phyloP scores from a whole-genome alignment of 2,329 filamentous ascomycete genomes.

The Chrysoporthe puriensis region DNA sequence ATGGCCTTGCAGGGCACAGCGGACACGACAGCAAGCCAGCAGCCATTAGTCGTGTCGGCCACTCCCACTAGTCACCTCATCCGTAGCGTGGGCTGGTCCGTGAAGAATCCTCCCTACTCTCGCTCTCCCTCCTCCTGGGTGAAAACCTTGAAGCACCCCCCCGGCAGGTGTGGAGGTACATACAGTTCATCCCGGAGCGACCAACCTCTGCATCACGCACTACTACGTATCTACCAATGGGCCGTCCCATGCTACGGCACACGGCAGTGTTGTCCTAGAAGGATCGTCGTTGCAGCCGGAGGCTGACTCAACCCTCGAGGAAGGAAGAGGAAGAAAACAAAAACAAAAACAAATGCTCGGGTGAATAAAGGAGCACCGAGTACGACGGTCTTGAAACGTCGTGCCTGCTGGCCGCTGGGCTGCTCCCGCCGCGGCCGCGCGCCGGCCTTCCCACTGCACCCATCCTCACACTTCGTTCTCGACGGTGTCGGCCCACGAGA shows the following conservation, averaged over 20 bases:
- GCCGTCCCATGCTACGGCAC: neutral
- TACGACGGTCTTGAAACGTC: too few species aligned
- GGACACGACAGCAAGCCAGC: neutral
- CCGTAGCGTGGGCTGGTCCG: too few species aligned
- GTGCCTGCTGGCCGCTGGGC: too few species aligned
- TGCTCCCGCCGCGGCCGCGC: too few species aligned
- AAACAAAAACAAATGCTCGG: too few species aligned
- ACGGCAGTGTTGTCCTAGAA: neutral
- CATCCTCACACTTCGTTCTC: too few species aligned
- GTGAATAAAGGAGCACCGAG: too few species aligned
- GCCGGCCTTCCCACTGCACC: too few species aligned
- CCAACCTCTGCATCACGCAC: neutral
- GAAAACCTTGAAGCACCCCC: neutral
- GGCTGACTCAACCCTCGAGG: neutral
- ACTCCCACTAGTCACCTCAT: neutral
- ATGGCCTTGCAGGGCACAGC: neutral
- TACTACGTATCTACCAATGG: neutral
- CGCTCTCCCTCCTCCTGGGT: too few species aligned
- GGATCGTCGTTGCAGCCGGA: neutral
- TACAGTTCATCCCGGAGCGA: neutral
- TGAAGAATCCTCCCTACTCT: too few species aligned
- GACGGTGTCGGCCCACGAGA: too few species aligned
- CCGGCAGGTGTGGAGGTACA: neutral
- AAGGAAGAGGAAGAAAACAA: too few species aligned
- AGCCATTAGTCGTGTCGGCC: neutral